Base-by-base conservation (phyloP, 176 grass and related monocot genomes). In the Phoenix dactylifera region DNA sequence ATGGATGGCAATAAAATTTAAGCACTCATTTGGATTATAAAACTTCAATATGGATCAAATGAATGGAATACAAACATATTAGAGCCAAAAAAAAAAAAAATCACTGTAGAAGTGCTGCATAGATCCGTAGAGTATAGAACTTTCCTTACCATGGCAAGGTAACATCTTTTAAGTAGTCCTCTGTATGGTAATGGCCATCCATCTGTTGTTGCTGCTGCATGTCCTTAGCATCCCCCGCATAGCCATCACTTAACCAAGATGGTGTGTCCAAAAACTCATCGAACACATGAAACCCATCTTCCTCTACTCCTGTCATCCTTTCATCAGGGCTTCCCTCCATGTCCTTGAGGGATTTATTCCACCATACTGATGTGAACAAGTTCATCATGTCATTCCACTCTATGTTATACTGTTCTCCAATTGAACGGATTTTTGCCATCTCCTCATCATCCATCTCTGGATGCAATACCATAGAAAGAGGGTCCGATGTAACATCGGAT, bases 351-450 rank as follows among this genome's bases (percentile, higher is more conserved):
- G 88, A 83, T 24, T 76, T 78, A 79, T 81, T 97, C 92, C 92
- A 97, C 87, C 84, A 97, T 24, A 73, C 72, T 18, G 93, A 88
- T 0, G 87, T 85, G 54, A 85, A 78, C 4, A 88, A 68, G 80
- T 85, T 97, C 70, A 97, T 50, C 1, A 69, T 85, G 16, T 97
- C 93, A 23, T 81, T 91, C 93, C 84, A 97, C 70, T 97, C 87
- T 35, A 97, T 88, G 51, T 91, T 69, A 51, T 97, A 84, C 26
- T 78, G 84, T 79, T 91, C 78, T 22, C 84, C 84, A 7, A 91
- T 84, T 1, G 72, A 88, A 60, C 72, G 80, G 60, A 91, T 88
- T 2, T 80, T 69, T 1, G 87, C 86, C 66, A 97, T 91, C 68
- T 96, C 87, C 50, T 90, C 75, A 5, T 88, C 81, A 5, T 88